Percentiles rank a stretch among this genome's conserved stretches.
phyloP scores from a whole-genome alignment of 495 filamentous ascomycete species.

The Daldinia caldariorum region DNA sequence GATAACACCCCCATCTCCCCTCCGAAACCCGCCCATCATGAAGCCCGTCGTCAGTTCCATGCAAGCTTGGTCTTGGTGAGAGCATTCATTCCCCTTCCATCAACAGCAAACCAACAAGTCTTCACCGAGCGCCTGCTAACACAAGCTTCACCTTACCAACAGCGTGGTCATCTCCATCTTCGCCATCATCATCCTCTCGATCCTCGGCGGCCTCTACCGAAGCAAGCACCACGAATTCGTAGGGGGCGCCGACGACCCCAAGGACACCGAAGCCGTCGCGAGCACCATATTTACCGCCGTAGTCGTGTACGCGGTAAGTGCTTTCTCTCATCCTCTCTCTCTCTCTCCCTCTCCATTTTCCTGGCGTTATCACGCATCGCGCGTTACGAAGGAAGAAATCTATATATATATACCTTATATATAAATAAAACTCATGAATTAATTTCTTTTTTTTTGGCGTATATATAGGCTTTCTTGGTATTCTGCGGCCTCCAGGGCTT shows the following conservation, averaged over 20 bases:
- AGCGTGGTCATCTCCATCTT: slow-evolving; percentile 90
- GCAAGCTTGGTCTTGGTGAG: slow-evolving; percentile 94
- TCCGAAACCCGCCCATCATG: slow-evolving; percentile 66
- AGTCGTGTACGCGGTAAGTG: slow-evolving; percentile 81
- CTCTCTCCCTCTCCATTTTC: not conserved
- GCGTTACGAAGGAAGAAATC: not conserved
- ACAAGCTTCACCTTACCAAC: slow-evolving; percentile 15
- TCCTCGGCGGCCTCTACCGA: slow-evolving; percentile 82
- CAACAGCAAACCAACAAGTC: not conserved
- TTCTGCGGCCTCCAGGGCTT: slow-evolving; percentile 89
- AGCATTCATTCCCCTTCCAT: slow-evolving; percentile 18
- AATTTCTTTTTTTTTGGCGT: too few species aligned
- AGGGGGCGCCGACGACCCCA: slow-evolving; percentile 75
- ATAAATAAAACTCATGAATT: slow-evolving; percentile 20
- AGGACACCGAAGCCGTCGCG: slow-evolving; percentile 79
- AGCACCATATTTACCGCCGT: slow-evolving; percentile 86
- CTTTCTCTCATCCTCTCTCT: too few species aligned
- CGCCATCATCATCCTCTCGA: slow-evolving; percentile 86
- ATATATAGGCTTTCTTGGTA: slow-evolving; percentile 78
- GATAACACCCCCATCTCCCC: not conserved
- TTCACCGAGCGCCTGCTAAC: slow-evolving; percentile 10
- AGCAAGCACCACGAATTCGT: slow-evolving; percentile 82
- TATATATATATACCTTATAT: too few species aligned
- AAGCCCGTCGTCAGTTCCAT: slow-evolving; percentile 89
- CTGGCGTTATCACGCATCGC: not conserved